Evolutionary conservation across 2,329 filamentous ascomycete species (phyloP).

Genomic region (Diaporthe capsici): DNA sequence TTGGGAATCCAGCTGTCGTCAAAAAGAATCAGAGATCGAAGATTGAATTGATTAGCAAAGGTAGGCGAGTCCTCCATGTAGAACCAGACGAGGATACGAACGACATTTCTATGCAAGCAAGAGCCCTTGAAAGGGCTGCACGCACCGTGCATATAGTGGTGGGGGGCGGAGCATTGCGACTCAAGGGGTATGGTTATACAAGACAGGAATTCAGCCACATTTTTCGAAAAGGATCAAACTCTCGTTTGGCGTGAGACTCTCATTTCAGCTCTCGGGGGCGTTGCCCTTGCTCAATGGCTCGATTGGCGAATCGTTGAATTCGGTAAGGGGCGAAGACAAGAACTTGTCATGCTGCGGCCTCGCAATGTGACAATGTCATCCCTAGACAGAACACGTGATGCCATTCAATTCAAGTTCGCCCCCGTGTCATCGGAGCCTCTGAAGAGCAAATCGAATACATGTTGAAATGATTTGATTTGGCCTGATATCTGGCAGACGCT

Average conservation of each 20-base stretch:
- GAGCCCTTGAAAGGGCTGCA: too few relatives aligned
- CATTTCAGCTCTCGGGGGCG: neutral
- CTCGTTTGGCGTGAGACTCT: neutral
- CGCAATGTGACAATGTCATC: neutral
- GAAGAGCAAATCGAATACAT: too few relatives aligned
- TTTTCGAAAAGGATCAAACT: neutral
- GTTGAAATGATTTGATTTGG: too few relatives aligned
- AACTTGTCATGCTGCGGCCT: neutral
- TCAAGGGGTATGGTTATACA: neutral
- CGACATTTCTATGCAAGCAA: neutral
- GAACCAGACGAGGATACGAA: neutral
- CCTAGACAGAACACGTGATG: neutral
- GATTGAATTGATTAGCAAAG: neutral
- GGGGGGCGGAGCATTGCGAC: neutral
- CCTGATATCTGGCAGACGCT: neutral
- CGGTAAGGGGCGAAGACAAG: neutral
- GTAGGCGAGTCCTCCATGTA: too few relatives aligned
- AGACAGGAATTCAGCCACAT: neutral
- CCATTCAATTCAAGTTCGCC: too few relatives aligned
- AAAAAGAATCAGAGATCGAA: neutral
- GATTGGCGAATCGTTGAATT: neutral
- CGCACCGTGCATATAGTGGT: too few relatives aligned
- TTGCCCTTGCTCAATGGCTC: constrained; percentile 1
- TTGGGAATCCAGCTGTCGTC: neutral
- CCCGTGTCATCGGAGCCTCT: too few relatives aligned